Conservation (phyloP, 176 grass and related monocot species). For the Triticum turgidum region DNA sequence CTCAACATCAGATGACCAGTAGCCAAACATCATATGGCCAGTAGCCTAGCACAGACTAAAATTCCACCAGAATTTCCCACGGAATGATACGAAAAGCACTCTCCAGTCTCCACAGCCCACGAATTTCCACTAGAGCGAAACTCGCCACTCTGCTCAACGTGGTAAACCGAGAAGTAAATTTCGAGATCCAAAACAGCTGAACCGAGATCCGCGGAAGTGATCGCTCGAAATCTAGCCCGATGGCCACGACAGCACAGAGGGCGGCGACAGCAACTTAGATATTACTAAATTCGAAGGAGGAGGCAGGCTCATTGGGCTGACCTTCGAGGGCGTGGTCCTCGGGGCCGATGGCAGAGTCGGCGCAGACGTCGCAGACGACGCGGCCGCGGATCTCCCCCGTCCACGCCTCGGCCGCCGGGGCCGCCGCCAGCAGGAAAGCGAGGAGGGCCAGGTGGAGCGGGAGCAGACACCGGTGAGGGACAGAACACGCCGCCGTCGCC, state of each 20-base stretch:
- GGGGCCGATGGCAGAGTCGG: constrained; percentile 72
- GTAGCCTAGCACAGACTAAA: background rate
- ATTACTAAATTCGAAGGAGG: background rate
- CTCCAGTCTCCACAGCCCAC: too few relatives aligned
- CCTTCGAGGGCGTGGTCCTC: constrained; percentile 92
- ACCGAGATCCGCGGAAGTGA: background rate
- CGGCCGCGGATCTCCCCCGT: constrained; percentile 87
- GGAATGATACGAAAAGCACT: background rate
- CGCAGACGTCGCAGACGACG: constrained; percentile 91
- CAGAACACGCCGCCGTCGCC: constrained; percentile 4
- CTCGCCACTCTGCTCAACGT: background rate
- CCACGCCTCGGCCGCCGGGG: constrained; percentile 57
- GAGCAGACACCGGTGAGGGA: background rate
- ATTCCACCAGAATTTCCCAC: background rate
- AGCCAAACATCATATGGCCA: background rate
- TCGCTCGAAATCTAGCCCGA: background rate
- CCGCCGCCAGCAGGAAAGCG: constrained; percentile 10
- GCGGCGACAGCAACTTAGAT: background rate
- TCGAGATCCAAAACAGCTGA: background rate
- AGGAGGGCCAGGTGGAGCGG: constrained; percentile 17
- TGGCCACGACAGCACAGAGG: background rate
- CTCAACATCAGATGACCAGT: background rate
- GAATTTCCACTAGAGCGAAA: background rate
- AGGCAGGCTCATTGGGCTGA: background rate
- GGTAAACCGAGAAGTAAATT: background rate